A percentile compares a stretch with the other conserved stretches of the same genome.
phyloP scores from a whole-genome alignment of 805 yeast genomes.

The Clavispora santaluciae region DNA sequence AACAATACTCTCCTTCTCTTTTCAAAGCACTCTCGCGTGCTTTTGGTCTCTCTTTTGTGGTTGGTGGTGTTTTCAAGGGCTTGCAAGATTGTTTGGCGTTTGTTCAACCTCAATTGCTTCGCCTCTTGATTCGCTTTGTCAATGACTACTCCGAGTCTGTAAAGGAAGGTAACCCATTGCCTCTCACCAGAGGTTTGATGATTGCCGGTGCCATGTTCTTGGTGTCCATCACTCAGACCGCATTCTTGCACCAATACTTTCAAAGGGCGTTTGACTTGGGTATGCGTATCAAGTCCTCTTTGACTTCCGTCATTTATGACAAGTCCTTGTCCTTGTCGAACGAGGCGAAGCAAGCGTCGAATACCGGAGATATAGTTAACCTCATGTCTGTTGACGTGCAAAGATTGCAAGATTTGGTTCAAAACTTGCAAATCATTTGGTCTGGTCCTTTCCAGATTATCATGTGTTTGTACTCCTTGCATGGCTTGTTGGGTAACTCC shows the following conservation, averaged over 20 bases:
- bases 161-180: slow-evolving; percentile 42
- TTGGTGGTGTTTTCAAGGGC: slow-evolving; percentile 70
- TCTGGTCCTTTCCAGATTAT: slow-evolving; percentile 88
- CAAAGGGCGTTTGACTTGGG: slow-evolving; percentile 71
- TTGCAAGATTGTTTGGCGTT: slow-evolving; percentile 69
- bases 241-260: slow-evolving; percentile 73
- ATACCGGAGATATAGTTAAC: slow-evolving; percentile 92
- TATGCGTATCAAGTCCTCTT: slow-evolving; percentile 66
- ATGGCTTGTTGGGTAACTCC: slow-evolving; percentile 73
- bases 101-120: slow-evolving; percentile 17
- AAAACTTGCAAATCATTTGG: slow-evolving; percentile 77
- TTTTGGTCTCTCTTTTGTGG: slow-evolving; percentile 65
- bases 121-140: slow-evolving; percentile 33
- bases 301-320: slow-evolving; percentile 62
- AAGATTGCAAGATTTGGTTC: slow-evolving; percentile 77
- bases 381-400: slow-evolving; percentile 93
- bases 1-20: slow-evolving; percentile 52
- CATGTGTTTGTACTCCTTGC: slow-evolving; percentile 68
- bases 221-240: slow-evolving; percentile 73
- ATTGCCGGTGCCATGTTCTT: slow-evolving; percentile 72
- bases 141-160: slow-evolving; percentile 35
- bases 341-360: slow-evolving; percentile 64
- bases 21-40: slow-evolving; percentile 58
- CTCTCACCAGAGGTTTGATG: slow-evolving; percentile 70
- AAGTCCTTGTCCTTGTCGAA: slow-evolving; percentile 66